A percentile compares a stretch with the other conserved stretches of the same genome.
Evolutionary conservation across 768 basidiomycete species (phyloP).

Genomic region (Rhodotorula kratochvilovae): DNA sequence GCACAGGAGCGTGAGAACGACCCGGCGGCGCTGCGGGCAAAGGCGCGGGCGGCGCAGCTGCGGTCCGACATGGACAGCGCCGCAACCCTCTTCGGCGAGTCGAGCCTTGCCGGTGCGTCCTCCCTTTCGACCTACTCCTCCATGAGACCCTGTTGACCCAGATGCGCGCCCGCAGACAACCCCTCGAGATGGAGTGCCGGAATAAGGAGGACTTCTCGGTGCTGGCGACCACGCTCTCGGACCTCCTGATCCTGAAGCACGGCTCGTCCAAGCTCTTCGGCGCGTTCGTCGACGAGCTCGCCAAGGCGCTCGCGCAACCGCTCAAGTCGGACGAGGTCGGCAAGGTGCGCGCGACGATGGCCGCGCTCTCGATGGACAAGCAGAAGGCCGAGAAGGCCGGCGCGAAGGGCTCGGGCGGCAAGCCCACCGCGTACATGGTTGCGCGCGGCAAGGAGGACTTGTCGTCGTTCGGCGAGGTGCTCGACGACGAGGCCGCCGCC

Average conservation of each 20-base stretch:
- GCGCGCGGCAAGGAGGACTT: slow-evolving; percentile 54
- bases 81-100: slow-evolving; percentile 66
- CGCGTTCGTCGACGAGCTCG: slow-evolving; percentile 76
- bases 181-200: slow-evolving; percentile 70
- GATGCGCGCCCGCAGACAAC: slow-evolving; percentile 54
- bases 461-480: slow-evolving; percentile 68
- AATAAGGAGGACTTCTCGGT: slow-evolving; percentile 81
- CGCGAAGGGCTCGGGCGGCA: slow-evolving; percentile 70
- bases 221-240: slow-evolving; percentile 69
- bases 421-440: slow-evolving; percentile 67
- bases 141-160: slow-evolving; percentile 49
- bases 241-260: slow-evolving; percentile 71
- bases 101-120: slow-evolving; percentile 24
- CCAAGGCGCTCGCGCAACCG: slow-evolving; percentile 66
- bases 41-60: slow-evolving; percentile 65
- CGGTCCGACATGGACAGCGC: slow-evolving; percentile 82
- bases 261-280: slow-evolving; percentile 76
- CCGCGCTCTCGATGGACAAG: slow-evolving; percentile 89
- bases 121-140: background rate
- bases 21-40: slow-evolving; percentile 68
- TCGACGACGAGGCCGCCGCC: slow-evolving; percentile 61
- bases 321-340: slow-evolving; percentile 86
- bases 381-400: slow-evolving; percentile 84
- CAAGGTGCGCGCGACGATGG: slow-evolving; percentile 77
- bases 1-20: slow-evolving; percentile 63